Conservation (phyloP, 495 filamentous ascomycete genomes). For the Cryomyces minteri region DNA sequence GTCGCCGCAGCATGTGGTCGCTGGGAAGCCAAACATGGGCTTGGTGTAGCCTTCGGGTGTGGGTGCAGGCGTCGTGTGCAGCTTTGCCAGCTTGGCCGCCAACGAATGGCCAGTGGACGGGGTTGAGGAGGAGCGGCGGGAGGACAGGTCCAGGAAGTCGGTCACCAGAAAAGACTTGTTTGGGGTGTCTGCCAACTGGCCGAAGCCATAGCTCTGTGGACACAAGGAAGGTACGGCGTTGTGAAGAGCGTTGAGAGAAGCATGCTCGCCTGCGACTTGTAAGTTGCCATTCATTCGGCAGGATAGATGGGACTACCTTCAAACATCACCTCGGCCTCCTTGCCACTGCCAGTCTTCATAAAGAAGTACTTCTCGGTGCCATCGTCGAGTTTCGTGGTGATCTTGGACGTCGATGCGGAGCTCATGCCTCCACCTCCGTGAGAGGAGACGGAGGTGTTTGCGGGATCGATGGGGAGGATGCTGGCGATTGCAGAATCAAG, state of each 20-base stretch:
- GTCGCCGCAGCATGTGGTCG: constrained; percentile 69
- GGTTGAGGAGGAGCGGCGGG: constrained; percentile 7
- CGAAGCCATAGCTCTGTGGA: constrained; percentile 52
- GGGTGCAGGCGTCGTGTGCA: constrained; percentile 64
- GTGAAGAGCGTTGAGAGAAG: constrained; percentile 67
- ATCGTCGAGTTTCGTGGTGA: constrained; percentile 32
- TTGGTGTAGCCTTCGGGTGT: constrained; percentile 35
- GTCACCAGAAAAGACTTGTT: constrained; percentile 53
- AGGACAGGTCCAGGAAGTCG: constrained; percentile 54
- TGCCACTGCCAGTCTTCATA: constrained; percentile 55
- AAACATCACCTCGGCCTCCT: constrained; percentile 60
- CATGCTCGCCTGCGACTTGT: constrained; percentile 43
- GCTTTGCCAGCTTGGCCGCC: constrained; percentile 54
- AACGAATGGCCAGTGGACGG: constrained; percentile 32
- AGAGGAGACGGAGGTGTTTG: constrained; percentile 32
- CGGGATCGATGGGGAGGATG: constrained; percentile 46
- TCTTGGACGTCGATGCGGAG: constrained; percentile 41
- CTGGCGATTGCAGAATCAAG: constrained; percentile 20
- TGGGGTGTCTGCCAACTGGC: constrained; percentile 31
- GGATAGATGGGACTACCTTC: constrained; percentile 10
- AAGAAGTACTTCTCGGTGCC: constrained; percentile 49
- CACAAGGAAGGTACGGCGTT: constrained; percentile 51
- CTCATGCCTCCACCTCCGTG: constrained; percentile 60
- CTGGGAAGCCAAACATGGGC: constrained; percentile 63
- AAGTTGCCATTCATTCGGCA: too few species aligned